Evolutionary conservation across 2,329 filamentous ascomycete genomes (phyloP).

Genomic region (Lecanicillium sp.): DNA sequence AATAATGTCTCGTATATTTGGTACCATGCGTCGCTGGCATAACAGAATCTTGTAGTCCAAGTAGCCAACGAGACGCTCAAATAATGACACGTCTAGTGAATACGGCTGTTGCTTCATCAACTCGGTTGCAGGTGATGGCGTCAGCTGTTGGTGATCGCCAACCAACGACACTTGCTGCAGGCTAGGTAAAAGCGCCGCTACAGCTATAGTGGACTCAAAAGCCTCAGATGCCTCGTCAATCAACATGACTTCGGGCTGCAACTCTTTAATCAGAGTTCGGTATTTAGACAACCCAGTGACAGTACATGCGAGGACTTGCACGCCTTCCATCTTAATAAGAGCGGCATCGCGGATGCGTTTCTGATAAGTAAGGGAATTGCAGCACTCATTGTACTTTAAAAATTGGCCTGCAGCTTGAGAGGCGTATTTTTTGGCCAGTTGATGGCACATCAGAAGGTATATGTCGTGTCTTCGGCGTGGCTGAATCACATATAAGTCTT

Average conservation of each 20-base stretch:
- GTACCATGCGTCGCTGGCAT: constrained; percentile 56
- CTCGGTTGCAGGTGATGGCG: constrained; percentile 57
- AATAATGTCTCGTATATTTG: constrained; percentile 35
- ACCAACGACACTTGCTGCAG: constrained; percentile 51
- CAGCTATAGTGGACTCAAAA: constrained; percentile 53
- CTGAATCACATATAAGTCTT: constrained; percentile 56
- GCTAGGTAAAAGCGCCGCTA: constrained; percentile 41
- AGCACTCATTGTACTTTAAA: constrained; percentile 39
- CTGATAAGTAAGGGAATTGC: constrained; percentile 45
- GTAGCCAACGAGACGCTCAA: constrained; percentile 63
- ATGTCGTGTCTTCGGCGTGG: constrained; percentile 49
- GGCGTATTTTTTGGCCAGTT: constrained; percentile 40
- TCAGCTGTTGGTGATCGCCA: constrained; percentile 75
- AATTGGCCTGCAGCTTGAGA: constrained; percentile 41
- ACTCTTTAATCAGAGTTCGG: constrained; percentile 56
- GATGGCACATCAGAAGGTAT: constrained; percentile 56
- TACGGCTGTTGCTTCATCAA: constrained; percentile 54
- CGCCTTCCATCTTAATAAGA: constrained; percentile 25
- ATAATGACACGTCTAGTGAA: constrained; percentile 66
- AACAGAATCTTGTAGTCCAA: constrained; percentile 58
- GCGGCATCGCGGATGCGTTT: constrained; percentile 50
- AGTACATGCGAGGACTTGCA: constrained; percentile 57
- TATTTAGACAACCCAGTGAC: constrained; percentile 80
- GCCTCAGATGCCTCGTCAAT: constrained; percentile 79
- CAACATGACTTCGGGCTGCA: constrained; percentile 61